Evolutionary conservation across 2,329 filamentous ascomycete genomes (phyloP).

Genomic region (Myriosclerotinia duriaeana): DNA sequence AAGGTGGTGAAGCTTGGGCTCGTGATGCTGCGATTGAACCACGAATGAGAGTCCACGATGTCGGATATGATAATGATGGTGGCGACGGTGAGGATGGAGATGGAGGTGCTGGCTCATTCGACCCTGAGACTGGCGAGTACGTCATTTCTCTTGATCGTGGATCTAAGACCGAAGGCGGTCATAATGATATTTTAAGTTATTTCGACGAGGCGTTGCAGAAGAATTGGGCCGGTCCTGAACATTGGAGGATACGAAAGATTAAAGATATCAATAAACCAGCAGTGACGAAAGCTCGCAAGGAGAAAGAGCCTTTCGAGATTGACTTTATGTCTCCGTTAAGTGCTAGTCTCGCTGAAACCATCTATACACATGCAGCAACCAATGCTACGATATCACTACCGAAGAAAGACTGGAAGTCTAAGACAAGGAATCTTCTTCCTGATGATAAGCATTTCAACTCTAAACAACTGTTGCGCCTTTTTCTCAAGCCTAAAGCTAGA

Average conservation of each 20-base stretch:
- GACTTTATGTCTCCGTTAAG: constrained; percentile 80
- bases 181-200: constrained; percentile 96
- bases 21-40: constrained; percentile 83
- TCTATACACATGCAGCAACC: constrained; percentile 78
- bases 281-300: constrained; percentile 70
- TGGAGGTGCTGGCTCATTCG: constrained; percentile 57
- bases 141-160: constrained; percentile 76
- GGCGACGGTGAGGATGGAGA: constrained; percentile 52
- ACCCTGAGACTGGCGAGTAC: constrained; percentile 69
- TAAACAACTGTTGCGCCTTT: constrained; percentile 81
- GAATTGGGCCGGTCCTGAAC: constrained; percentile 97
- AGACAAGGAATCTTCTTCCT: constrained; percentile 86
- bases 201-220: constrained; percentile 96
- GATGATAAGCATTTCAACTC: constrained; percentile 99
- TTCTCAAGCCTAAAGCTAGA: constrained; percentile 90
- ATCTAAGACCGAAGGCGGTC: constrained; percentile 61
- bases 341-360: constrained; percentile 65
- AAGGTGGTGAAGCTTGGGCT: constrained; percentile 95
- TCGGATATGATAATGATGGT: constrained; percentile 54
- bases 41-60: constrained; percentile 77
- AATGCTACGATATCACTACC: constrained; percentile 81
- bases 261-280: constrained; percentile 71
- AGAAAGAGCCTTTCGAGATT: constrained; percentile 95
- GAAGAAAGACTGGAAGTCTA: constrained; percentile 94
- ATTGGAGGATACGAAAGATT: constrained; percentile 95